These are phyloP conservation scores for Kurtzmaniella quercitrusa DNA, from an alignment of 1,139 yeast species.

Conservation along the genomic window DNA sequence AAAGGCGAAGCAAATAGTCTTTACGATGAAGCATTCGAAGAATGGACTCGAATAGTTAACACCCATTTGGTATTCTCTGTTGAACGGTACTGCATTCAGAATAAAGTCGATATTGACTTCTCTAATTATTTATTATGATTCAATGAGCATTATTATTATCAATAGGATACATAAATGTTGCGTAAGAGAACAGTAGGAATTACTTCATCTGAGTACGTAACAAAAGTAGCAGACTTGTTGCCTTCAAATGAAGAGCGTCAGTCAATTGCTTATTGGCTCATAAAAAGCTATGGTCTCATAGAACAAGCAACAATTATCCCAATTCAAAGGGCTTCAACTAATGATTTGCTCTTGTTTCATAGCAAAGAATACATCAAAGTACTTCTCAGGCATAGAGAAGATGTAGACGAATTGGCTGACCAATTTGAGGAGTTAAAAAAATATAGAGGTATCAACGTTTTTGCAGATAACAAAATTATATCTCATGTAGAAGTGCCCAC, in stretches of 20 bases:
- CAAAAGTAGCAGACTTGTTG: constrained; percentile 35
- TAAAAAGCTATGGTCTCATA: constrained; percentile 38
- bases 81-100: constrained; percentile 7
- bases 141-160: no score
- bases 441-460: constrained; percentile 3
- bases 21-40: constrained; percentile 17
- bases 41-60: constrained; percentile 17
- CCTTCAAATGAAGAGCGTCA: constrained; percentile 55
- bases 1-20: constrained; percentile 4
- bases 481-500: background rate
- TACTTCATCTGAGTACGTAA: constrained; percentile 15
- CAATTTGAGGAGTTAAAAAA: constrained; percentile 4
- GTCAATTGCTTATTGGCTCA: constrained; percentile 38
- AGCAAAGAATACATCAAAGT: constrained; percentile 30
- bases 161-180: background rate
- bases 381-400: constrained; percentile 21
- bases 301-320: constrained; percentile 19
- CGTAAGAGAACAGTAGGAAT: constrained; percentile 18
- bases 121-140: background rate
- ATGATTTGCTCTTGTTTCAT: constrained; percentile 36
- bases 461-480: constrained; percentile 1
- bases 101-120: constrained; percentile 3
- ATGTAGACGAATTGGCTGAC: constrained; percentile 7
- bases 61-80: constrained; percentile 7
- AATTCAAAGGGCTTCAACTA: constrained; percentile 17